Evolutionary conservation across 352 stramenopile genomes (phyloP), one percentile per base, ranked within the genome.

Genomic region (Thraustotheca clavata): DNA sequence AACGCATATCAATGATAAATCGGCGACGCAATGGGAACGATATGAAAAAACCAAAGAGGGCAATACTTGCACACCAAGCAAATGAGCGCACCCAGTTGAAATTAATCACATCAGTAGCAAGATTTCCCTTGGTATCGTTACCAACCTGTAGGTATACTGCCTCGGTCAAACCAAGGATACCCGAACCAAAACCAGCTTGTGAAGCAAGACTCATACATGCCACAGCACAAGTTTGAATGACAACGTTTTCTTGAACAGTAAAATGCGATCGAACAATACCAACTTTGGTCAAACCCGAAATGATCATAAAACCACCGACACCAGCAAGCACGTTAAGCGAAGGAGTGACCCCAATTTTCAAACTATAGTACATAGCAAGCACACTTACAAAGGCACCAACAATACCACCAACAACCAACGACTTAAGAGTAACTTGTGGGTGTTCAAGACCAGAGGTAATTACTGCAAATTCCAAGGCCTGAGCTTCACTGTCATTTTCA

Each of bases 11-110:
- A 32, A 62, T 62, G 54, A 62, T 62, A 11, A 62, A 49, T 34
- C 52, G 49, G 33, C 54, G 54, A 26, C 54, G 54, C 6, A 62
- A 40, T 27, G 54, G 54, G 33, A 62, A 62, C 33, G 54, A 62
- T 29, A 62, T 62, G 54, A 62, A 62, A 4, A 62, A 62, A n/a
- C 54, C 54, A 49, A 62, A 62, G 18, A 62, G 54, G 5, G 54
- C 54, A 33, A 62, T 62, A 12, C 26, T 20, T 24, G n/a, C 36
- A 40, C 54, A 62, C 54, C 54, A 62, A 24, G 34, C 54, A n/a
- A 62, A 62, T 40, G 54, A 49, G 8, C n/a, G 31, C 4, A 22
- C 39, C 54, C 54, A 62, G 12, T 46, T 62, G 1, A 62, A 49
- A 40, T 62, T 29, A 29, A 62, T n/a, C 9, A 62, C 54, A 27